phyloP scores from a whole-genome alignment of 306 rosid genomes.

The Medicago lupulina region DNA sequence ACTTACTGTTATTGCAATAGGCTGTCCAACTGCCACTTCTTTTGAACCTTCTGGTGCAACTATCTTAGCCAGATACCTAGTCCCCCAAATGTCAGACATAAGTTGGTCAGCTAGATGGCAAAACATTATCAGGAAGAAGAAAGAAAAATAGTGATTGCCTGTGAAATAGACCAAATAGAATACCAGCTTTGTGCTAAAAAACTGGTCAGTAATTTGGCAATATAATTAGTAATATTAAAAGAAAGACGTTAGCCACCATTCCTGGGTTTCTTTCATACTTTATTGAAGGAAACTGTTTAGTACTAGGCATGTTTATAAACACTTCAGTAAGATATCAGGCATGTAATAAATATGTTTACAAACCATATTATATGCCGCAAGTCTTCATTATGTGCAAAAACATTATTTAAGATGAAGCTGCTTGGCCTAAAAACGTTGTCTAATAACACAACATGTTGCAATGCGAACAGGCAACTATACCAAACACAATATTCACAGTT shows the following conservation, averaged over 20 bases:
- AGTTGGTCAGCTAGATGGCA: slow-evolving; percentile 25
- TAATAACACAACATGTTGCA: slow-evolving; percentile 6
- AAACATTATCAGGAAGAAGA: slow-evolving; percentile 30
- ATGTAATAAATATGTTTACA: slow-evolving; percentile 13
- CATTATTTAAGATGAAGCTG: slow-evolving; percentile 28
- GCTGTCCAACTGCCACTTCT: slow-evolving; percentile 91
- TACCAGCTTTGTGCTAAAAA: slow-evolving; percentile 17
- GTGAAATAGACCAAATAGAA: slow-evolving; percentile 29
- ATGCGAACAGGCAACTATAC: slow-evolving; percentile 23
- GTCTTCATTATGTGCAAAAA: slow-evolving; percentile 14
- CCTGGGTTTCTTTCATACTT: slow-evolving; percentile 1
- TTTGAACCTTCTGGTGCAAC: slow-evolving; percentile 88
- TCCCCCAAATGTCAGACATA: background rate
- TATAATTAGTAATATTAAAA: slow-evolving; percentile 12
- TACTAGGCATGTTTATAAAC: slow-evolving; percentile 23
- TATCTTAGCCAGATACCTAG: slow-evolving; percentile 90
- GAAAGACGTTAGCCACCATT: background rate
- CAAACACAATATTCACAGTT: slow-evolving; percentile 23
- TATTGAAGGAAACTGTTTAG: slow-evolving; percentile 19
- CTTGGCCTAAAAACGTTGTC: slow-evolving; percentile 24
- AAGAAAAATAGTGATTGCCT: slow-evolving; percentile 27
- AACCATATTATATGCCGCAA: slow-evolving; percentile 30
- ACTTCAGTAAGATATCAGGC: slow-evolving; percentile 10
- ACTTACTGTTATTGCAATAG: slow-evolving; percentile 97
- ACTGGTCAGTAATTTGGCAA: slow-evolving; percentile 26